Percentiles rank a stretch among this genome's conserved stretches.
These are phyloP conservation scores for Aspergillus versicolor DNA, from an alignment of 2,329 filamentous ascomycete genomes.

Conservation along the genomic window DNA sequence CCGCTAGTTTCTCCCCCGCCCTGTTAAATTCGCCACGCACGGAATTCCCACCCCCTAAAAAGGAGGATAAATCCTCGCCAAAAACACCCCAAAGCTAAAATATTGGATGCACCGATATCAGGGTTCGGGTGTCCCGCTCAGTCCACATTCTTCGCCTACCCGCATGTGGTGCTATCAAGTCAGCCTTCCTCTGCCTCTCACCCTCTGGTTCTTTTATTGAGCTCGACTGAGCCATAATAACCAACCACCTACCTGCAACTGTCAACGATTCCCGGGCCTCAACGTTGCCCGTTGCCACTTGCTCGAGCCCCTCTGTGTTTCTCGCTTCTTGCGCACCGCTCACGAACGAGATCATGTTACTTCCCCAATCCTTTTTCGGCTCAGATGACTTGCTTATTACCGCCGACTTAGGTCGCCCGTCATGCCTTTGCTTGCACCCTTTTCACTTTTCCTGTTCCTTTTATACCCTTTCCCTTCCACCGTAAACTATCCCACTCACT, in stretches of 20 bases:
- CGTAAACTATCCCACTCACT: neutral
- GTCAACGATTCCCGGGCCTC: neutral
- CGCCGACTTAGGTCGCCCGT: slow-evolving; percentile 3
- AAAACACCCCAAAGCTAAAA: neutral
- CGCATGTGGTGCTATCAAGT: neutral
- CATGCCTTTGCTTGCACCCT: neutral
- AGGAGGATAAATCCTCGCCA: neutral
- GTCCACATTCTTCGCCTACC: neutral
- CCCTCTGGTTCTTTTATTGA: neutral
- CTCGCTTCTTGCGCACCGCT: slow-evolving; percentile 7
- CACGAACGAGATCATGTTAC: slow-evolving; percentile 1
- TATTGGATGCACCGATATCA: neutral
- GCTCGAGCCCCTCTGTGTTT: slow-evolving; percentile 6
- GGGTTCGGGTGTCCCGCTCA: neutral
- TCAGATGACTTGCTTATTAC: slow-evolving; percentile 14
- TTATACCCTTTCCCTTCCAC: neutral
- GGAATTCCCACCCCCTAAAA: slow-evolving; percentile 2
- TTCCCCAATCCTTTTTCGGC: neutral
- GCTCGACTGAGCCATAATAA: neutral
- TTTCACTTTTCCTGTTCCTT: neutral
- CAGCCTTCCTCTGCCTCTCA: neutral
- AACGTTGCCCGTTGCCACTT: neutral
- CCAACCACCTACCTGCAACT: neutral
- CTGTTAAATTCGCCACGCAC: slow-evolving; percentile 12
- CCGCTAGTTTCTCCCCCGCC: slow-evolving; percentile 1